Conservation (phyloP, 106 monocot species). For the Xerophyta viscosa region DNA sequence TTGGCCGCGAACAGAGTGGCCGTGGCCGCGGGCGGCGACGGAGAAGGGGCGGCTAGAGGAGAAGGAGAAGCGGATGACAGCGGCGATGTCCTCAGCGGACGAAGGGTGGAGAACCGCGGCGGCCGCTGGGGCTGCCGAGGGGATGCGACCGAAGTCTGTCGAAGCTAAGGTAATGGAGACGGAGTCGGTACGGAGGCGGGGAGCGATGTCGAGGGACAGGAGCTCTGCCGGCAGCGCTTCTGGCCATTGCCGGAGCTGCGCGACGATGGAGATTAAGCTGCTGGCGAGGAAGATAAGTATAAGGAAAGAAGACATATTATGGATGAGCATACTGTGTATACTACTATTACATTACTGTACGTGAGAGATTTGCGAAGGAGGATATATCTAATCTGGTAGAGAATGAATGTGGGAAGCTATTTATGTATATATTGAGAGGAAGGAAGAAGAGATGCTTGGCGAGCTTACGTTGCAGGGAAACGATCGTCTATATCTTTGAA, state of each 20-base stretch:
- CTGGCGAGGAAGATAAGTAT: neutral
- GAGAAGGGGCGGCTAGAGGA: conserved; percentile 12
- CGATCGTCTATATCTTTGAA: too few species aligned
- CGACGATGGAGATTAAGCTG: neutral
- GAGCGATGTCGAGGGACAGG: neutral
- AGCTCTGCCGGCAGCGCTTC: neutral
- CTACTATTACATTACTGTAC: too few species aligned
- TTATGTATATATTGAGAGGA: too few species aligned
- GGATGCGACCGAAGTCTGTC: neutral
- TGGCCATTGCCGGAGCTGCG: neutral
- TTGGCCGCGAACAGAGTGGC: conserved; percentile 40
- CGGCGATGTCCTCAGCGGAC: conserved; percentile 21
- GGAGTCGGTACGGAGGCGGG: neutral
- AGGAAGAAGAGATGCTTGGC: too few species aligned
- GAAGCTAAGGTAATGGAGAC: neutral
- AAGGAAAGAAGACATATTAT: neutral
- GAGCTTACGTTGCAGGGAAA: too few species aligned
- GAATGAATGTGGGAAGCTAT: too few species aligned
- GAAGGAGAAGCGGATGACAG: conserved; percentile 24
- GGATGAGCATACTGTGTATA: neutral
- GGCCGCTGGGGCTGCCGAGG: too few species aligned
- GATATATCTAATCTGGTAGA: too few species aligned
- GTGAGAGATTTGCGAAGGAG: too few species aligned
- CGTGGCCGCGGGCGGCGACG: conserved; percentile 28
- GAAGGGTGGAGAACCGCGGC: conserved; percentile 39